A percentile compares a stretch with the other conserved stretches of the same genome.
Evolutionary conservation across 2,329 filamentous ascomycete genomes (phyloP).

Genomic region (Aspergillus sclerotialis): DNA sequence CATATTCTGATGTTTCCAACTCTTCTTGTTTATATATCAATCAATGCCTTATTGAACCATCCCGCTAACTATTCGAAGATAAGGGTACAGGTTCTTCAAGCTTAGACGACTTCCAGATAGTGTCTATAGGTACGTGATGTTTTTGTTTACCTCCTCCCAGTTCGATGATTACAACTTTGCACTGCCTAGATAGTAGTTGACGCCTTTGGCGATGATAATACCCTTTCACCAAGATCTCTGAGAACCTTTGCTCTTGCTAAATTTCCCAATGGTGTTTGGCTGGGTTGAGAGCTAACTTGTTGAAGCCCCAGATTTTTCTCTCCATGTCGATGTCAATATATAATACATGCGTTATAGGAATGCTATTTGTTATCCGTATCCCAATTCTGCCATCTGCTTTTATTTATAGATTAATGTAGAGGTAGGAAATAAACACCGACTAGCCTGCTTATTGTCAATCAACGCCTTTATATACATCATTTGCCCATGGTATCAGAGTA

Average conservation of each 20-base stretch:
- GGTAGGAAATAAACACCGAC: too few relatives aligned
- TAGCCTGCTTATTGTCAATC: too few relatives aligned
- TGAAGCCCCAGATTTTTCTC: slow-evolving; percentile 2
- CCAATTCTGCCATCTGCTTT: neutral
- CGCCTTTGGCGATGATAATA: slow-evolving; percentile 51
- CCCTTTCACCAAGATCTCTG: slow-evolving; percentile 62
- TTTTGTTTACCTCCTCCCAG: slow-evolving; percentile 14
- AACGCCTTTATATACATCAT: neutral
- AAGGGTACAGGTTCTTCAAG: too few relatives aligned
- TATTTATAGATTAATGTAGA: neutral
- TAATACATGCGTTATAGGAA: too few relatives aligned
- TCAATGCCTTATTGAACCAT: slow-evolving; percentile 4
- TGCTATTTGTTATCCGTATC: neutral
- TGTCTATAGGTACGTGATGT: slow-evolving; percentile 16
- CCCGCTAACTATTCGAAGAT: slow-evolving; percentile 21
- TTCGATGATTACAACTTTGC: slow-evolving; percentile 60
- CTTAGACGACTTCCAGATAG: too few relatives aligned
- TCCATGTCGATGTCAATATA: too few relatives aligned
- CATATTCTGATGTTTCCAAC: slow-evolving; percentile 76
- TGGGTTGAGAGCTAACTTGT: slow-evolving; percentile 16
- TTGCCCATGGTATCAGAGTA: neutral
- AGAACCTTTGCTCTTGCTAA: slow-evolving; percentile 35
- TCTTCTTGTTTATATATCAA: slow-evolving; percentile 1
- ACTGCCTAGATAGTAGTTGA: slow-evolving; percentile 64
- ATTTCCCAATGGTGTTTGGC: slow-evolving; percentile 9